phyloP scores from a whole-genome alignment of 139 green algal genomes.

The Desmodesmus armatus region DNA sequence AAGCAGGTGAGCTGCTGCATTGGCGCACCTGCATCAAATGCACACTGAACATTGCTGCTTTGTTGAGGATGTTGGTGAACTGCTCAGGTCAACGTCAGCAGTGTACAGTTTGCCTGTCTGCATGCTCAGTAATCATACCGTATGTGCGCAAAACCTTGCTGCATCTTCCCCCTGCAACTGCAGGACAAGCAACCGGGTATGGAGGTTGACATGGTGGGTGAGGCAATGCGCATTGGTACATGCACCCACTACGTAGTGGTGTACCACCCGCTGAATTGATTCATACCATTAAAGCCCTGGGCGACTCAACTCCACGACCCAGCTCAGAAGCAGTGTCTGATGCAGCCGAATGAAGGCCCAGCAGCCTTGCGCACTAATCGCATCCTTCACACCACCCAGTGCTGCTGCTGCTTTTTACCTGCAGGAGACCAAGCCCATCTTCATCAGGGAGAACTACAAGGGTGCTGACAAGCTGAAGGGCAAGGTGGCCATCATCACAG shows the following conservation, averaged over 20 bases:
- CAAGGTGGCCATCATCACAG: conserved; percentile 59
- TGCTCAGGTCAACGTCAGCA: neutral
- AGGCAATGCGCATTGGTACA: no score
- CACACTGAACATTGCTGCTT: neutral
- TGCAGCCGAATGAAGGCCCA: no score
- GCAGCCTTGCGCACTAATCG: no score
- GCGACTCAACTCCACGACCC: no score
- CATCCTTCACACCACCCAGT: no score
- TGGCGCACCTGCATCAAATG: neutral
- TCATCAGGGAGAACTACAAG: conserved; percentile 59
- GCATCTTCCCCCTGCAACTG: neutral
- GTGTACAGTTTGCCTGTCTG: neutral
- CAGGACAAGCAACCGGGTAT: conserved; percentile 48
- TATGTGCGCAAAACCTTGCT: neutral
- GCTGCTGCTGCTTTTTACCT: no score
- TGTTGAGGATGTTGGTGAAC: neutral
- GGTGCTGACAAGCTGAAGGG: conserved; percentile 57
- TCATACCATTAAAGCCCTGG: no score
- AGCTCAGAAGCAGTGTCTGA: no score
- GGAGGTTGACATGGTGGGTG: conserved; percentile 57
- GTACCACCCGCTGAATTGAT: no score
- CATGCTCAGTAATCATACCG: neutral
- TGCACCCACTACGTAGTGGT: no score
- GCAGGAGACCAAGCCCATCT: conserved; percentile 44
- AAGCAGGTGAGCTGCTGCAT: neutral